A percentile compares a stretch with the other conserved stretches of the same genome.
Conservation (phyloP, 2,329 filamentous ascomycete genomes). For the Scleromitrula shiraiana region DNA sequence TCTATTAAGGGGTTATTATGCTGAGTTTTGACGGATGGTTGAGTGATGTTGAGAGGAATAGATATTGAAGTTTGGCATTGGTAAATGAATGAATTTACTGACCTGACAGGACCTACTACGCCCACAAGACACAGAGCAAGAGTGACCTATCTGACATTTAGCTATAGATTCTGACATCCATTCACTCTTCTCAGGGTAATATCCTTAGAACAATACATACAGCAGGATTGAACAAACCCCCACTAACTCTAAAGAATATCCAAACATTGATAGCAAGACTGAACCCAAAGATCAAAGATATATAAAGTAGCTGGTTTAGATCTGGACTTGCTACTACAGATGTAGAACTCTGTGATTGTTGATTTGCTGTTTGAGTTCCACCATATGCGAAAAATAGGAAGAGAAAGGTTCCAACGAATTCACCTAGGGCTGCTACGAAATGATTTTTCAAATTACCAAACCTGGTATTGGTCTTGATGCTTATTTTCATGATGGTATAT, state of each 20-base stretch:
- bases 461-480: too few species aligned
- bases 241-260: constrained; percentile 44
- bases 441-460: neutral
- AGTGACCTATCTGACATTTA: too few species aligned
- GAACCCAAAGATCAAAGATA: constrained; percentile 27
- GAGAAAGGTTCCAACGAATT: neutral
- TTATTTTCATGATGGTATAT: too few species aligned
- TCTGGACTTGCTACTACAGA: constrained; percentile 18
- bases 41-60: too few species aligned
- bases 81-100: too few species aligned
- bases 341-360: neutral
- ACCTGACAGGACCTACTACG: neutral
- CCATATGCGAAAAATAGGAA: constrained; percentile 1
- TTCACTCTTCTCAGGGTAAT: neutral
- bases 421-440: neutral
- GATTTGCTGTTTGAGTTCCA: constrained; percentile 19
- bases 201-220: constrained; percentile 24
- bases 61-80: too few species aligned
- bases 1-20: too few species aligned
- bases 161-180: too few species aligned
- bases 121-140: constrained; percentile 1
- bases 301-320: constrained; percentile 25
- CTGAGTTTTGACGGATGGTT: too few species aligned
- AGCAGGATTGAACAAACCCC: constrained; percentile 44
- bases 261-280: constrained; percentile 43